A percentile compares a stretch with the other conserved stretches of the same genome.
Conservation (phyloP, 345 rosid species). For the Citrus medica region DNA sequence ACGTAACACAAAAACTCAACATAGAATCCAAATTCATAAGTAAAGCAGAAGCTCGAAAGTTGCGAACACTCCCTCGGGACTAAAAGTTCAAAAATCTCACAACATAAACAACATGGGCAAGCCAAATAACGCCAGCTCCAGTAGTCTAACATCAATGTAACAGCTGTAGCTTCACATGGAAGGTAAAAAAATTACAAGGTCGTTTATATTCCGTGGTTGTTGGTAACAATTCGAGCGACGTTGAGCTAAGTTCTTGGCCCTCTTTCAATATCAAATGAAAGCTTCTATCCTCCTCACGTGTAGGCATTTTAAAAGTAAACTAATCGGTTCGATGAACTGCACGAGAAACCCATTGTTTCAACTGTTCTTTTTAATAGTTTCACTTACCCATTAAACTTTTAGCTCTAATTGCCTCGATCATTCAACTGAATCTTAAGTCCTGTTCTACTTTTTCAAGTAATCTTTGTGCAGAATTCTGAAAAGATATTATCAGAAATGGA, state of each 20-base stretch:
- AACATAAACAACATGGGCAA: background rate
- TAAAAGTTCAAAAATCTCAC: background rate
- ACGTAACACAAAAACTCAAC: background rate
- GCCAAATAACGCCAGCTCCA: too few relatives aligned
- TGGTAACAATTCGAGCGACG: conserved; percentile 6
- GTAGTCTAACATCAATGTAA: background rate
- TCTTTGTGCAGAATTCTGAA: background rate
- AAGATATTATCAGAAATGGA: conserved; percentile 5
- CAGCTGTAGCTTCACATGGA: background rate
- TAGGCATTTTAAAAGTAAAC: conserved; percentile 44
- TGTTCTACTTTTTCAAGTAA: background rate
- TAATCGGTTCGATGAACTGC: conserved; percentile 34
- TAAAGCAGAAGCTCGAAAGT: background rate
- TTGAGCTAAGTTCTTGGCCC: conserved; percentile 5
- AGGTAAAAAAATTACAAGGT: background rate
- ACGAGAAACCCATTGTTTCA: conserved; percentile 49
- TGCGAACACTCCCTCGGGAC: background rate
- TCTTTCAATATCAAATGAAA: conserved; percentile 7
- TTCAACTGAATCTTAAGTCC: background rate
- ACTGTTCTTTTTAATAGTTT: conserved; percentile 25
- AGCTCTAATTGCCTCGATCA: background rate
- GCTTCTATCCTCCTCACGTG: conserved; percentile 26
- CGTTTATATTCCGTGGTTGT: conserved; percentile 10
- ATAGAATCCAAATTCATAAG: background rate
- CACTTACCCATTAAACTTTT: conserved; percentile 21